phyloP scores from a whole-genome alignment of 495 filamentous ascomycete genomes.

The Penicillium herquei region DNA sequence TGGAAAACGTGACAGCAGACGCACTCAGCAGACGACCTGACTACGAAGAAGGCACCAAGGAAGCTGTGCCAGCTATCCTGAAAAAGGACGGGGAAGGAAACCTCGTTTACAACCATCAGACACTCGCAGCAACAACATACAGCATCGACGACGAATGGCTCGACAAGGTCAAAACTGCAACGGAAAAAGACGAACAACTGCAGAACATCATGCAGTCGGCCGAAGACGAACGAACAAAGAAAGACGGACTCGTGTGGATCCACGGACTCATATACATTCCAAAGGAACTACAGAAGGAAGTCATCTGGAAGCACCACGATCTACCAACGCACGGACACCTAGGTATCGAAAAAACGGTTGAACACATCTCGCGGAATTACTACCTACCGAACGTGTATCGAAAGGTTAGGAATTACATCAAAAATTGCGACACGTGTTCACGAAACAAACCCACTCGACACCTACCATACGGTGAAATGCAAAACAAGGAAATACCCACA shows the following conservation, averaged over 20 bases:
- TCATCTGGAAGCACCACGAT: constrained; percentile 9
- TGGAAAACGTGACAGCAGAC: constrained; percentile 10
- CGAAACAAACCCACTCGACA: constrained; percentile 5
- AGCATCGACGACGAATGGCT: constrained; percentile 2
- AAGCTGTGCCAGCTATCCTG: constrained; percentile 9
- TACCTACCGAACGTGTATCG: constrained; percentile 1
- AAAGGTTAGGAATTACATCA: constrained; percentile 10
- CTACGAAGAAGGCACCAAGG: constrained; percentile 10
- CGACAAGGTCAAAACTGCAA: background rate
- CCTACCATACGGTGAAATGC: constrained; percentile 9
- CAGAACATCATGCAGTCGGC: background rate
- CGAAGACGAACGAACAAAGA: background rate
- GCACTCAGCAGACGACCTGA: constrained; percentile 12
- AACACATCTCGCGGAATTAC: constrained; percentile 11
- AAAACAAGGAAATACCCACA: constrained; percentile 5
- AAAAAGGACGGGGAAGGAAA: constrained; percentile 4
- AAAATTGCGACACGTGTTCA: constrained; percentile 4
- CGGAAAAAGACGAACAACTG: background rate
- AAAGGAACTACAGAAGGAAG: background rate
- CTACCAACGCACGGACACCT: background rate
- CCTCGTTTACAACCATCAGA: constrained; percentile 6
- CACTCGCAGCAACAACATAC: background rate
- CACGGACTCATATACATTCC: constrained; percentile 11
- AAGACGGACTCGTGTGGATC: constrained; percentile 7
- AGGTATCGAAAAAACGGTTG: constrained; percentile 5